Evolutionary conservation across 2,329 filamentous ascomycete genomes (phyloP), one percentile per base, ranked within the genome.

Genomic region (Lachnum nothofagi): DNA sequence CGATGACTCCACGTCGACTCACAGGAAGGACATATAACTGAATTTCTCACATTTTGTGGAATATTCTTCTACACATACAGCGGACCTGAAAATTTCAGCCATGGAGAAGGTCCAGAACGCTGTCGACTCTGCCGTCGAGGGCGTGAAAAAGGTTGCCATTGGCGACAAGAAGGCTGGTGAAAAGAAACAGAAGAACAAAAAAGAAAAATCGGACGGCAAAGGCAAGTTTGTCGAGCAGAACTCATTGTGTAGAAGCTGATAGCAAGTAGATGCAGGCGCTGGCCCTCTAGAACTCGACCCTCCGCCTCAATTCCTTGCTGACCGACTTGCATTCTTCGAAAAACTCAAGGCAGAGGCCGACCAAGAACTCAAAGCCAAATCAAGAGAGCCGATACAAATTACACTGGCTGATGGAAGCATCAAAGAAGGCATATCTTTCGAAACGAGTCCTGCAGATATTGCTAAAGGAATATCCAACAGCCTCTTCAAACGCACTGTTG

Each of bases 241-340:
- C 34, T n/a, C 12, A 19, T 17, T 19, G 12, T 10, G 19, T 12
- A 22, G 17, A 17, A 58, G 67, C 68, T 48, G 74, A 65, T 39
- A 75, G 69, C 60, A 64, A 34, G 6, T 27, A 27, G 25, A 27
- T 12, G 12, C 25, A 27, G 64, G 61, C 52, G 50, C 52, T 16
- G 57, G 70, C 10, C 69, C 72, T 33, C 65, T 78, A 51, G 73
- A 78, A 70, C 66, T 70, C 64, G 68, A 66, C 59, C 76, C 71
- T 23, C 75, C 81, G 17, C 86, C 91, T 48, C 82, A 85, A 52
- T 95, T 87, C 69, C 82, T 97, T 55, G 75, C 91, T 63, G 82
- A 90, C 68, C 84, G 93, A 55, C 83, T 96, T 63, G 80, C 86
- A 45, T 75, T 97, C 42, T 96, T 96, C 72, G 87, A 96, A 67